Base-by-base conservation (phyloP, 768 basidiomycete species). In the Pulveroboletus sp. region DNA sequence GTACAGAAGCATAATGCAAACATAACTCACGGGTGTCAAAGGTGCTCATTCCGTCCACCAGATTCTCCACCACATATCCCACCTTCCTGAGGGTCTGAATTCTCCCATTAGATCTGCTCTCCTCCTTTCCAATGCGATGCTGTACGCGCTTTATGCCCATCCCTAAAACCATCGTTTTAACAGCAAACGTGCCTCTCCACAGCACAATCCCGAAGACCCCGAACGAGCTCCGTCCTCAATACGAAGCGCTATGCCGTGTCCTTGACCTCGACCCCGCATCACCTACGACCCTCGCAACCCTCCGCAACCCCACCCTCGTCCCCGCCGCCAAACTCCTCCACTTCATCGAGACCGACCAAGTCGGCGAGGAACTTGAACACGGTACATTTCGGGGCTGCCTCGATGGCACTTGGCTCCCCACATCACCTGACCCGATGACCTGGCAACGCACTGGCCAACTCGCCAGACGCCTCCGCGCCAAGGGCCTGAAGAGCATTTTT, bases 21-120 rank as follows among this genome's bases (percentile, higher is more conserved):
- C 29, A 20, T 31, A 31, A 16, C 45, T 49, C 16, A 47, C 23
- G 13, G 20, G 17, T 39, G n/a, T 10, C 17, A 19, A 51, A 85
- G 83, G 85, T 9, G 84, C 81, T 2, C 85, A 91, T 64, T 80
- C 87, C 0, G 80, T 87, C 2, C 87, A 88, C 58, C 85, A 90
- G 60, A 61, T 87, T 24, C 71, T 91, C 7, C 85, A 89, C 42
- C 80, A 81, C 54, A 84, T 76, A 24, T 86, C 86, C 3, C 73
- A 75, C 23, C 73, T 88, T 19, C 82, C 85, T 0, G 63, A 72
- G 5, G 79, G 77, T 23, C 64, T 70, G 50, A 61, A 66, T 23
- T 79, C 87, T 0, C 87, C 89, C 1, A 86, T 90, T 58, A 73
- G 74, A 27, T 81, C 82, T 17, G 87, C 84, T 4, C 55, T 78